These are phyloP conservation scores for Neodidymelliopsis sp. DNA, from an alignment of 2,329 filamentous ascomycete species.

Conservation along the genomic window DNA sequence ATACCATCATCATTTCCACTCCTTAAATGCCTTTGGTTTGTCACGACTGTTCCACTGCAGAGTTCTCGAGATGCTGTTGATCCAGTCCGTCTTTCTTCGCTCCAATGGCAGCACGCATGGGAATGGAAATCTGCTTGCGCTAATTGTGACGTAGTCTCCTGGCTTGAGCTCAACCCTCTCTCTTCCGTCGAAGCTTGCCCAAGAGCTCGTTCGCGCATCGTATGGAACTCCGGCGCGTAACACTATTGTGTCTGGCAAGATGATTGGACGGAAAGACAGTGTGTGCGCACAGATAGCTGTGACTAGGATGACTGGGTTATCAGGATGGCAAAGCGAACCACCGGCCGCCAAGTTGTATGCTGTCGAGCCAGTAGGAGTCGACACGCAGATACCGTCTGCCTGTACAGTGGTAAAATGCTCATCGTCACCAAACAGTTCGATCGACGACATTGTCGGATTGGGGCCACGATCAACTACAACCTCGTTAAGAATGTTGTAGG, in stretches of 20 bases:
- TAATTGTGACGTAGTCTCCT: conserved; percentile 86
- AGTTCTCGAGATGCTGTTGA: conserved; percentile 80
- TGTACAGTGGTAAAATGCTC: conserved; percentile 94
- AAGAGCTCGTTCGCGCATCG: conserved; percentile 84
- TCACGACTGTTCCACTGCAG: conserved; percentile 83
- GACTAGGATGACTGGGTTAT: conserved; percentile 94
- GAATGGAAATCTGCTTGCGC: conserved; percentile 81
- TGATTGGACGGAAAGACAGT: conserved; percentile 93
- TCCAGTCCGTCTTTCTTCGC: conserved; percentile 77
- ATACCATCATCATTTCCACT: conserved; percentile 30
- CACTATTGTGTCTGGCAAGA: conserved; percentile 94
- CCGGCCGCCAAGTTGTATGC: conserved; percentile 96
- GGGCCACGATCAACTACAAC: conserved; percentile 95
- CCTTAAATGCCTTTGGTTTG: conserved; percentile 68
- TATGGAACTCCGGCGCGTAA: conserved; percentile 94
- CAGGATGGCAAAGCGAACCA: conserved; percentile 93
- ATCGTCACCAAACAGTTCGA: conserved; percentile 92
- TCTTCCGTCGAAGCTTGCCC: conserved; percentile 97
- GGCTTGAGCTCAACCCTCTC: conserved; percentile 77
- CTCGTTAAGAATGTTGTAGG: conserved; percentile 92
- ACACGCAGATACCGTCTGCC: conserved; percentile 91
- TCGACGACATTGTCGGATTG: conserved; percentile 91
- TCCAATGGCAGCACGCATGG: conserved; percentile 76
- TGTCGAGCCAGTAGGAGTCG: conserved; percentile 92
- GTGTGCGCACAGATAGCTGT: conserved; percentile 96